Conservation (phyloP, 2,329 filamentous ascomycete genomes). For the Lasiodiplodia hormozganensis region DNA sequence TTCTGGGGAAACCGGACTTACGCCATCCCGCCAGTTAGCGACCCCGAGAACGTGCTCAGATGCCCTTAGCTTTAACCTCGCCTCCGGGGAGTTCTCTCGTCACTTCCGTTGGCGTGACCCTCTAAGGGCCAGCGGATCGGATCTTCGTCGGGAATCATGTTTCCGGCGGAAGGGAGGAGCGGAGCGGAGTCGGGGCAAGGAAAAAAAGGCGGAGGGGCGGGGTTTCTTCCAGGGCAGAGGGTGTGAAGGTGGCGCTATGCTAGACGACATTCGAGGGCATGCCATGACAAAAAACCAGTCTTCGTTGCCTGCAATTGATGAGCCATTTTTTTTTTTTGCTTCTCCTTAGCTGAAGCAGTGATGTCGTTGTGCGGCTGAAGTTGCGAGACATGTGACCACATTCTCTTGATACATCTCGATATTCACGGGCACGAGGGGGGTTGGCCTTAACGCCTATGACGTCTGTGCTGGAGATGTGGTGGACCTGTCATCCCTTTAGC, state of each 20-base stretch:
- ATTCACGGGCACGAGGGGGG: constrained; percentile 1
- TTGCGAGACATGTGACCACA: background rate
- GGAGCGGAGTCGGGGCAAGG: background rate
- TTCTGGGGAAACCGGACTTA: background rate
- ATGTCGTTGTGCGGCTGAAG: background rate
- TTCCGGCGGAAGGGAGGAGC: background rate
- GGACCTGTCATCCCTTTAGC: background rate
- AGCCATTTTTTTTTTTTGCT: background rate
- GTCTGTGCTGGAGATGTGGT: background rate
- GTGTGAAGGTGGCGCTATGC: too few species aligned
- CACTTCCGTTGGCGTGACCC: background rate
- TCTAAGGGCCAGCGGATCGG: constrained; percentile 10
- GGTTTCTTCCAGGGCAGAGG: background rate
- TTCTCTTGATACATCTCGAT: background rate
- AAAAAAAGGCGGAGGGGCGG: background rate
- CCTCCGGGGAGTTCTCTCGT: background rate
- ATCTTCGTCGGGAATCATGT: constrained; percentile 12
- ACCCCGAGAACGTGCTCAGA: background rate
- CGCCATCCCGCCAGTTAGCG: background rate
- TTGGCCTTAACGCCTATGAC: constrained; percentile 22
- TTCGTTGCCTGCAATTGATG: constrained; percentile 12
- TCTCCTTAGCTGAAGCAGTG: background rate
- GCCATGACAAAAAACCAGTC: too few species aligned
- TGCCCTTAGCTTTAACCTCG: background rate
- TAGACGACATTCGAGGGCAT: background rate